Evolutionary conservation across 73 alveolate genomes (phyloP).

Genomic region (Paraurostyla sp.): DNA sequence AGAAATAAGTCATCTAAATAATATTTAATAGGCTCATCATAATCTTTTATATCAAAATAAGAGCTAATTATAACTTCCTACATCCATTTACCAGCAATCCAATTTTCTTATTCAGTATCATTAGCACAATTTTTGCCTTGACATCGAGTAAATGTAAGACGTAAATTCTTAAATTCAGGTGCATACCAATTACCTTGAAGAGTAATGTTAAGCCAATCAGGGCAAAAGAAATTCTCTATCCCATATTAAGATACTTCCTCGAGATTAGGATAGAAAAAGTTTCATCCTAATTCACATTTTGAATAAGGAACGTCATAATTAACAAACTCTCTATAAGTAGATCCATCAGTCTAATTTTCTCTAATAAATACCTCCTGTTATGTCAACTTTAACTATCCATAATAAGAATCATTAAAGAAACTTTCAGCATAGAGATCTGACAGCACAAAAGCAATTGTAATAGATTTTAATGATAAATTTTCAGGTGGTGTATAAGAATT

Average conservation of each 20-base stretch:
- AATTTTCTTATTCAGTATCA: not conserved
- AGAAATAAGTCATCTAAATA: too few relatives aligned
- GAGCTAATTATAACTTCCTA: not conserved
- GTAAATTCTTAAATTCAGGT: not conserved
- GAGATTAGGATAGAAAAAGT: not conserved
- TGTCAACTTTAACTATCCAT: not conserved
- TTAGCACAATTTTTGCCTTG: not conserved
- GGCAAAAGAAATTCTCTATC: not conserved
- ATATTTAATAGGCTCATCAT: slow-evolving; percentile 4
- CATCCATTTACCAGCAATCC: slow-evolving; percentile 8
- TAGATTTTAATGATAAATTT: not conserved
- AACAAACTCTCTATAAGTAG: not conserved
- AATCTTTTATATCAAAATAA: not conserved
- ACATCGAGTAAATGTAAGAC: not conserved
- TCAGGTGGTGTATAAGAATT: slow-evolving; percentile 24
- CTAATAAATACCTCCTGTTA: not conserved
- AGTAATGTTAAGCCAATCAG: not conserved
- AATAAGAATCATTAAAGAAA: not conserved
- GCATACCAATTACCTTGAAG: not conserved
- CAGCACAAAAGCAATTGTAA: slow-evolving; percentile 43
- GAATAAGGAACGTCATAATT: not conserved
- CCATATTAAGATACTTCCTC: not conserved
- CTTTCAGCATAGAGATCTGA: not conserved
- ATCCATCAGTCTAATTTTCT: not conserved
- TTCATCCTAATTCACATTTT: slow-evolving; percentile 15